phyloP scores from a whole-genome alignment of 371 early-diverging fungal genomes.

The Lichtheimia ramosa region DNA sequence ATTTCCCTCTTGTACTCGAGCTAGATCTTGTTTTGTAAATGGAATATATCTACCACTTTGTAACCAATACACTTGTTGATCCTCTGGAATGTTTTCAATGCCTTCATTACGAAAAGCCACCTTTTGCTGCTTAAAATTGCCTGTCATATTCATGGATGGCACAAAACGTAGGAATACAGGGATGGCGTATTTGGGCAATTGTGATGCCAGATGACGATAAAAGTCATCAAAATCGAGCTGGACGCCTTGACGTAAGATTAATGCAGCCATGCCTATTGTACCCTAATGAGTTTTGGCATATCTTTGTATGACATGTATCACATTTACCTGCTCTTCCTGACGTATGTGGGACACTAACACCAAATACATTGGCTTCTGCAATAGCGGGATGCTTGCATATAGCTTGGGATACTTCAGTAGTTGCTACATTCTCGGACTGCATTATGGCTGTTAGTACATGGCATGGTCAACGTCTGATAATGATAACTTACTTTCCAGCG shows the following conservation, averaged over 20 bases:
- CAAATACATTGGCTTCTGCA: slow-evolving; percentile 65
- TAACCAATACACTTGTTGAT: slow-evolving; percentile 50
- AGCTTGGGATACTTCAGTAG: slow-evolving; percentile 63
- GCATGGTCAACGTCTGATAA: too few species aligned
- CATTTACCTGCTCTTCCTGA: slow-evolving; percentile 69
- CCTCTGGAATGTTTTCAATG: slow-evolving; percentile 29
- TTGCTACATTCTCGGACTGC: slow-evolving; percentile 69
- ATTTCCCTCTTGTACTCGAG: too few species aligned
- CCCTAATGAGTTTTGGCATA: slow-evolving; percentile 41
- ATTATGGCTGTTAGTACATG: slow-evolving; percentile 9
- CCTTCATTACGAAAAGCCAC: slow-evolving; percentile 48
- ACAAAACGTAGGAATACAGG: slow-evolving; percentile 60
- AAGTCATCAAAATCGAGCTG: slow-evolving; percentile 43
- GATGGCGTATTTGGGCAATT: slow-evolving; percentile 60
- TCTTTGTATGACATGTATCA: neutral
- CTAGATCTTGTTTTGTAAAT: slow-evolving; percentile 1
- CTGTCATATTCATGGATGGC: slow-evolving; percentile 47
- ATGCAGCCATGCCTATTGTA: slow-evolving; percentile 70
- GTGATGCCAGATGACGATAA: slow-evolving; percentile 25
- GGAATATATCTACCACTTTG: slow-evolving; percentile 28
- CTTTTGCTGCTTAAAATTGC: slow-evolving; percentile 59
- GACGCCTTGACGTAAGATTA: slow-evolving; percentile 31
- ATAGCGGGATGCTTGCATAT: slow-evolving; percentile 57
- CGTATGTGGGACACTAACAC: slow-evolving; percentile 46
- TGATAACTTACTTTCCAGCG: slow-evolving; percentile 52